phyloP scores from a whole-genome alignment of 163 green algal genomes.

The Scenedesmus sp. region DNA sequence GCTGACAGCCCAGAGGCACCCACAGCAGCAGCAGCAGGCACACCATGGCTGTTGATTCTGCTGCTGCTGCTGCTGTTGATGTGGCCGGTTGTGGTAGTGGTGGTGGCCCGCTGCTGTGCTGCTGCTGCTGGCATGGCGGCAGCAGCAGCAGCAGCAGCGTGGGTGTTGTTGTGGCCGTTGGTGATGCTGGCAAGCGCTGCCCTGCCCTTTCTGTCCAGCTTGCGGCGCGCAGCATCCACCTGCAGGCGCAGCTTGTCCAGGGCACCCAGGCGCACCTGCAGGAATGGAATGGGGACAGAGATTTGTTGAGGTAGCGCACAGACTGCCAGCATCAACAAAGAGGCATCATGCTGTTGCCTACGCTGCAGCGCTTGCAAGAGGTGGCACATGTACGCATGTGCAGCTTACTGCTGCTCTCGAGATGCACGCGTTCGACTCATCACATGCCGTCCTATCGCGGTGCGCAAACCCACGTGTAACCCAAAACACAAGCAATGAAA shows the following conservation, averaged over 20 bases:
- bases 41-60: neutral
- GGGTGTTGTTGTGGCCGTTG: neutral
- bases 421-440: too few relatives aligned
- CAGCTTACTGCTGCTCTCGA: too few relatives aligned
- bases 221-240: neutral
- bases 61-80: neutral
- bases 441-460: too few relatives aligned
- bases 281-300: neutral
- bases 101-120: neutral
- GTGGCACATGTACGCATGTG: too few relatives aligned
- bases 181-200: constrained; percentile 1
- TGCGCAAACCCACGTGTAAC: too few relatives aligned
- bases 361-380: too few relatives aligned
- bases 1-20: neutral
- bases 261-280: neutral
- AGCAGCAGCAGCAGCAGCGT: neutral
- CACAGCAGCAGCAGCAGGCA: neutral
- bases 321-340: too few relatives aligned
- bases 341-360: too few relatives aligned
- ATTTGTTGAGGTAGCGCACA: neutral
- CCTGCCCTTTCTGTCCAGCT: neutral
- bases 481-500: too few relatives aligned
- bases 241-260: neutral
- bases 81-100: neutral
- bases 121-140: neutral